phyloP scores from a whole-genome alignment of 441 rosid species.

The Erysimum cheiri region DNA sequence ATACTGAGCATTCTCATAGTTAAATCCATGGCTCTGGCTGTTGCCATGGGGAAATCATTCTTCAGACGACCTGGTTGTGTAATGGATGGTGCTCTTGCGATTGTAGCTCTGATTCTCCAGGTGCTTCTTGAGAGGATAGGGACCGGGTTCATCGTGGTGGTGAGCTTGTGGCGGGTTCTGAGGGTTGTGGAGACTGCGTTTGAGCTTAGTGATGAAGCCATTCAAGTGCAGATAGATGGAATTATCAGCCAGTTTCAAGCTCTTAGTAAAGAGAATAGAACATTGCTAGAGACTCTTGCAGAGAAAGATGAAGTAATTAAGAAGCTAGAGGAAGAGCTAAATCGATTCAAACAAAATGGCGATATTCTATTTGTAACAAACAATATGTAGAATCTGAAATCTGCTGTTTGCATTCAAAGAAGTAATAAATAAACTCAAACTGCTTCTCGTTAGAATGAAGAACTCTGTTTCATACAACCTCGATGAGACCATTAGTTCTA shows the following conservation, averaged over 20 bases:
- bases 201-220: slow-evolving; percentile 79
- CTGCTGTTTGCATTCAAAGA: slow-evolving; percentile 1
- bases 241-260: slow-evolving; percentile 58
- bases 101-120: slow-evolving; percentile 63
- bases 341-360: slow-evolving; percentile 4
- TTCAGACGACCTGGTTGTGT: slow-evolving; percentile 58
- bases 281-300: slow-evolving; percentile 43
- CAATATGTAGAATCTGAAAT: neutral
- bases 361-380: slow-evolving; percentile 2
- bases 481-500: slow-evolving; percentile 20
- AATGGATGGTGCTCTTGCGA: slow-evolving; percentile 56
- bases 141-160: slow-evolving; percentile 69
- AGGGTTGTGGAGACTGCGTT: slow-evolving; percentile 73
- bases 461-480: slow-evolving; percentile 34
- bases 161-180: slow-evolving; percentile 75
- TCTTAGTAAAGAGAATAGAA: slow-evolving; percentile 52
- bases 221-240: slow-evolving; percentile 63
- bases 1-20: slow-evolving; percentile 57
- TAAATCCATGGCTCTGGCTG: slow-evolving; percentile 50
- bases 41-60: slow-evolving; percentile 54
- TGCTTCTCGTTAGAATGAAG: slow-evolving; percentile 29
- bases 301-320: slow-evolving; percentile 54
- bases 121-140: slow-evolving; percentile 55
- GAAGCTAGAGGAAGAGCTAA: slow-evolving; percentile 47
- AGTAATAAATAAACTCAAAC: slow-evolving; percentile 19